Evolutionary conservation across 345 rosid species (phyloP).

Genomic region (Xanthoceras sorbifolium): DNA sequence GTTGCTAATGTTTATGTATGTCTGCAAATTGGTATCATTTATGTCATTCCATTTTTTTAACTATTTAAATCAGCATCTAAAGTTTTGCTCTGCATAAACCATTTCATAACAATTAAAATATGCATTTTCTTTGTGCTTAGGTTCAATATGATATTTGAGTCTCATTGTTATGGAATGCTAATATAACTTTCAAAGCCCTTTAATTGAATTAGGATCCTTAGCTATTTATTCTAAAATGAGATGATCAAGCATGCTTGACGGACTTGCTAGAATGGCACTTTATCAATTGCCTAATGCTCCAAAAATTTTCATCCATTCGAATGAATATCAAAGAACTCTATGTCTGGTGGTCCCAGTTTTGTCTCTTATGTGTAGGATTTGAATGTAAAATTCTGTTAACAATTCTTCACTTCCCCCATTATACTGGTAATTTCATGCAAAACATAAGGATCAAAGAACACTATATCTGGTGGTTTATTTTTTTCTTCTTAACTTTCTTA

Average conservation of each 20-base stretch:
- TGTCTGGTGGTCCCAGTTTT: neutral
- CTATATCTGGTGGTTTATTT: neutral
- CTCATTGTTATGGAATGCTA: neutral
- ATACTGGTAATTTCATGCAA: neutral
- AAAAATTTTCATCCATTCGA: neutral
- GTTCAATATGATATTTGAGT: neutral
- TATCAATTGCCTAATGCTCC: neutral
- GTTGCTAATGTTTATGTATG: constrained; percentile 67
- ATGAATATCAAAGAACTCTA: neutral
- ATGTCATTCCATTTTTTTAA: constrained; percentile 4
- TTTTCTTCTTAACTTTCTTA: neutral
- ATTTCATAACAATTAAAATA: neutral
- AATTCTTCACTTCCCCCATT: neutral
- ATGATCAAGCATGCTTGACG: neutral
- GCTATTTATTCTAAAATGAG: neutral
- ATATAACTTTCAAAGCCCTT: neutral
- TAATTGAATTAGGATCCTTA: neutral
- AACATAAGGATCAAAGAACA: too few relatives aligned
- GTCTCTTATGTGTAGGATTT: neutral
- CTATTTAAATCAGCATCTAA: constrained; percentile 8
- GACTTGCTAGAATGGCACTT: neutral
- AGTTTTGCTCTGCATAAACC: constrained; percentile 3
- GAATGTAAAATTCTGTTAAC: neutral
- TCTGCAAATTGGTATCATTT: constrained; percentile 25
- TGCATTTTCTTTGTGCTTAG: neutral